Evolutionary conservation across 371 early-diverging fungal species (phyloP), one percentile per base, ranked within the genome.

Genomic region (Apophysomyces ossiformis): DNA sequence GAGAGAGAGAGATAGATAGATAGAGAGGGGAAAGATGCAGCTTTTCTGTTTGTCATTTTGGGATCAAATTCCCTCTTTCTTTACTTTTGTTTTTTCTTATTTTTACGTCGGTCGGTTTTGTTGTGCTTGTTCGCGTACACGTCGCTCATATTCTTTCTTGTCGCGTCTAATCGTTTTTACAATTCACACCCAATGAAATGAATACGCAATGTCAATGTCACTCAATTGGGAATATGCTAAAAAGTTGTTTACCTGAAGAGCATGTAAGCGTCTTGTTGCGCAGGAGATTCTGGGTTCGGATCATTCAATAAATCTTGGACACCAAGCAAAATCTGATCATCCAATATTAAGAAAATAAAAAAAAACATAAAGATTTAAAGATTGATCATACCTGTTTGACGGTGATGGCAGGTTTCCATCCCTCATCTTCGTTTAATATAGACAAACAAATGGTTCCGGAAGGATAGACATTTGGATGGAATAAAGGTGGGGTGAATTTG

Each of bases 391-490:
- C 96, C 84, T 99, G 98, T 69, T 99, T 96, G 63, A 99, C 86
- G 5, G 99, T 99, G 63, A 99, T 94, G 9, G 97, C 94, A 11
- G 99, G 99, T 74, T 98, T 96, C 98, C 99, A 98, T 61, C 90
- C 97, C 68, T 98, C 91, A 35, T 96, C 97, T 66, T 95, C 97
- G 68, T 96, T 95, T 64, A 99, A 75, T 69, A 99, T 99, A n/a
- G 97, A 97, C 46, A 99, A 82, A 68, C 99, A 99, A 9, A 99
- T 96, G 0, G 98, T 99, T 41, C 99, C 99, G 13, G 96, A 96
- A 12, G 97, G 96, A 77, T 99, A 99, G 18, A 99, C 93, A 74
- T 99, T 99, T 8, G 99, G 99, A 77, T 99, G 99, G 82, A 96
- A 99, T 57, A 99, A 84, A n/a, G 93, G 89, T 9, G 96, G 94